phyloP scores from a whole-genome alignment of 179 eudicot species.

The Amaranthus tricolor region DNA sequence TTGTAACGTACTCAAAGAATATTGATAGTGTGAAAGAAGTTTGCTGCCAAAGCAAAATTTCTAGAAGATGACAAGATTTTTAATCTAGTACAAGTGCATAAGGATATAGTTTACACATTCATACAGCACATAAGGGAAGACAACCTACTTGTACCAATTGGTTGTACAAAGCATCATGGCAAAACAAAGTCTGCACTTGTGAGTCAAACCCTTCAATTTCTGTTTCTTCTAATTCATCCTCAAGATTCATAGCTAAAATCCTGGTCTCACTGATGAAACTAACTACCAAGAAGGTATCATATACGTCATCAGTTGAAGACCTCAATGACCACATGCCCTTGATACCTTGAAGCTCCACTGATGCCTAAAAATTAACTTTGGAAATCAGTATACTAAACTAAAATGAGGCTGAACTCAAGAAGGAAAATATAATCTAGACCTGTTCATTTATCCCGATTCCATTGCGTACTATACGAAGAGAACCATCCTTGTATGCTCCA shows the following conservation, averaged over 20 bases:
- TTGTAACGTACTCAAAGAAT: not conserved
- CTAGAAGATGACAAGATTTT: not conserved
- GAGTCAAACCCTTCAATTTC: conserved; percentile 98
- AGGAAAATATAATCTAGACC: conserved; percentile 37
- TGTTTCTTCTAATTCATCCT: conserved; percentile 96
- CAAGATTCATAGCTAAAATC: conserved; percentile 93
- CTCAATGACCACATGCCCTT: conserved; percentile 98
- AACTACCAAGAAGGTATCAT: conserved; percentile 93
- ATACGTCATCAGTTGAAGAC: conserved; percentile 82
- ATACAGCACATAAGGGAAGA: not conserved
- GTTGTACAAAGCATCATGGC: conserved; percentile 89
- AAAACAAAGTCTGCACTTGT: conserved; percentile 81
- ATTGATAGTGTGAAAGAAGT: not conserved
- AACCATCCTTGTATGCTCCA: conserved; percentile 98
- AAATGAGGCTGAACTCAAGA: not conserved
- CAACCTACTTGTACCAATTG: conserved; percentile 85
- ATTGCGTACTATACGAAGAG: conserved; percentile 94
- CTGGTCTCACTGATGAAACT: conserved; percentile 96
- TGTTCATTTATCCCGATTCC: conserved; percentile 98
- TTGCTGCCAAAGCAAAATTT: not conserved
- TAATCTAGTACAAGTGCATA: too few relatives aligned
- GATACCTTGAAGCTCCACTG: conserved; percentile 99
- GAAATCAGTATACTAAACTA: conserved; percentile 14
- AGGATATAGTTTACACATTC: too few relatives aligned
- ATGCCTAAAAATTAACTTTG: conserved; percentile 54